phyloP scores from a whole-genome alignment of 352 stramenopile genomes.

The Globisporangium cystogenes region DNA sequence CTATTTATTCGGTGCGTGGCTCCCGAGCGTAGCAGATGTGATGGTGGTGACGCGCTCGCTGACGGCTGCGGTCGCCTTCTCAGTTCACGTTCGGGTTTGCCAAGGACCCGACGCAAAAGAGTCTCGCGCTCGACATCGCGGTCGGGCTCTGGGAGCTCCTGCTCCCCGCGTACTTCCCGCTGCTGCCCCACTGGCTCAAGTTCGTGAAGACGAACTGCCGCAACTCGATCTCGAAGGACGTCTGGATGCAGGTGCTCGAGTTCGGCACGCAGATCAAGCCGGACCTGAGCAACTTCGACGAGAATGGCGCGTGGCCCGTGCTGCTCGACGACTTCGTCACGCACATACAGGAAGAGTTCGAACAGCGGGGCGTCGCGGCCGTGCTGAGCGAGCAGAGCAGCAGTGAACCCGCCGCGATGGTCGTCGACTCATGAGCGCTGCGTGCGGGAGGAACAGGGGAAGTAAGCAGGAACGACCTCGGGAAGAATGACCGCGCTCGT shows the following conservation, averaged over 20 bases:
- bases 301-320: constrained; percentile 84
- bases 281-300: constrained; percentile 82
- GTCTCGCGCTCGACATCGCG: constrained; percentile 65
- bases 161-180: constrained; percentile 54
- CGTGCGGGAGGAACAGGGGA: too few relatives aligned
- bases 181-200: constrained; percentile 59
- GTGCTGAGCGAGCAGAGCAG: constrained; percentile 26
- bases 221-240: constrained; percentile 79
- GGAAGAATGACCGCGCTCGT: background rate
- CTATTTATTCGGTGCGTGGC: constrained; percentile 85
- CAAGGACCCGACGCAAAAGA: constrained; percentile 83
- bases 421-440: constrained; percentile 29
- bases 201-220: constrained; percentile 61
- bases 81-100: constrained; percentile 82
- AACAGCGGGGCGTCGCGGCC: constrained; percentile 24
- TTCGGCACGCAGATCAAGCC: constrained; percentile 68
- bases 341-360: constrained; percentile 56
- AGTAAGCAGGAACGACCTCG: too few relatives aligned
- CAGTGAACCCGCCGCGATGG: constrained; percentile 24
- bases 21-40: too few relatives aligned
- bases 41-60: too few relatives aligned
- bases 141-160: constrained; percentile 69
- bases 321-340: constrained; percentile 81
- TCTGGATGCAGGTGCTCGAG: constrained; percentile 84
- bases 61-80: too few relatives aligned